phyloP scores from a whole-genome alignment of 2,329 filamentous ascomycete genomes.

The Aspergillus hiratsukae region DNA sequence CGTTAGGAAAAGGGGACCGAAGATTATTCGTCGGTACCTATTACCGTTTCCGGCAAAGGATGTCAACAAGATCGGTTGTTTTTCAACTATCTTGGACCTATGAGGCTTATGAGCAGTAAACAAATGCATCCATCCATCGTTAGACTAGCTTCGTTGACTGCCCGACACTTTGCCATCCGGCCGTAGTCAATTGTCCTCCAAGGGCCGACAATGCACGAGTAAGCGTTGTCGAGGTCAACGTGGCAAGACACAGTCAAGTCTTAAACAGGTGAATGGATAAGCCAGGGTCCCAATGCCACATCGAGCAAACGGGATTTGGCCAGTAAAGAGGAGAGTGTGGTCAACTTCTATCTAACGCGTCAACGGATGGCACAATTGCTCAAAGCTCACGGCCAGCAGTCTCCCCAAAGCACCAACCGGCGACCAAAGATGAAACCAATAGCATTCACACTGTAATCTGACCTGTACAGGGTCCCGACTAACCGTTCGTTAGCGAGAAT shows the following conservation, averaged over 20 bases:
- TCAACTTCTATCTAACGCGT: no score
- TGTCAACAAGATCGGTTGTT: no score
- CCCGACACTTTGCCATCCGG: background rate
- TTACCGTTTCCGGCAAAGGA: no score
- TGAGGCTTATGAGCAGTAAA: no score
- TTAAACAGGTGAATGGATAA: background rate
- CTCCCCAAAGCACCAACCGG: background rate
- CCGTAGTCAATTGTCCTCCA: background rate
- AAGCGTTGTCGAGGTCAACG: background rate
- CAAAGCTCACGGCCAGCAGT: background rate
- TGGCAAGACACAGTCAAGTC: background rate
- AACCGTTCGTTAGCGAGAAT: background rate
- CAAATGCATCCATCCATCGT: background rate
- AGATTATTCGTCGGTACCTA: no score
- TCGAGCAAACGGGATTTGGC: background rate
- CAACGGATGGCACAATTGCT: background rate
- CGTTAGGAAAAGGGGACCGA: no score
- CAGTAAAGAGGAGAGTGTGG: background rate
- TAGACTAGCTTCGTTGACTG: background rate
- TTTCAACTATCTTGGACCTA: no score
- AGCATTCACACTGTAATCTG: background rate
- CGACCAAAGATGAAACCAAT: background rate
- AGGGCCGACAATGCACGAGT: background rate
- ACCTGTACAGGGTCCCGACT: background rate
- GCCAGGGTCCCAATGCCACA: background rate